Base-by-base conservation (phyloP, 1,139 yeast species). In the Geotrichum citri-aurantii region DNA sequence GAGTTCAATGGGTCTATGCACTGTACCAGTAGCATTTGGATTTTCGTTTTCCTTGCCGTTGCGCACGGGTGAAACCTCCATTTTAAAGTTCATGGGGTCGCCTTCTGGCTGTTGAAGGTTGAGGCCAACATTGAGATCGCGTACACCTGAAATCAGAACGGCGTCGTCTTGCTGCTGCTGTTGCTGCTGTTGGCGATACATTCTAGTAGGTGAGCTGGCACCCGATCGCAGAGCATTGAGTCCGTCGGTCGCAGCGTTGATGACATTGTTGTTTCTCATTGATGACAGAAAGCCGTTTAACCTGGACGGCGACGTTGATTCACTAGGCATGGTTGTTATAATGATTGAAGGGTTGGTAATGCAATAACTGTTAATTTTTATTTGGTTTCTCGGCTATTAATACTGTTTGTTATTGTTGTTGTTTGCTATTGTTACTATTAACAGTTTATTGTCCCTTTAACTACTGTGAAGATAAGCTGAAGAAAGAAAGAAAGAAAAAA, bases 71-170 rank as follows among this genome's bases (percentile, higher is more conserved):
- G 56, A 52, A 37, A 12, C 23, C 10, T 56, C 59, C 59, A 56
- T 52, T 21, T 50, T 37, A 50, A 40, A 56, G 48, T 53, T 56
- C 55, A 52, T 56, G 5, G 57, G 54, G 42, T 53, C 57, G 21
- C 40, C 53, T n/a, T 37, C 21, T 10, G 40, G 57, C 52, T 24
- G 40, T 17, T 42, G 33, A 33, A 44, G 27, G 17, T 23, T 48
- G 21, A 21, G 21, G 24, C 59, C 61, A 33, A 66, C 59, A 26
- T 61, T 61, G 42, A 68, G 60, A 5, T 62, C 64, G 33, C 63
- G 62, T 52, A 68, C 64, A 5, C 68, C 68, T 29, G 62, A 60
- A 46, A 66, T 59, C 26, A 67, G 62, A 11, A 65, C 61, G 7
- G 65, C 60, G 19, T 60, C 65, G 17, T 63, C 66, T 31, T 58